A percentile compares a stretch with the other conserved stretches of the same genome.
phyloP scores from a whole-genome alignment of 2,329 filamentous ascomycete genomes.

The Zarea fungicola region DNA sequence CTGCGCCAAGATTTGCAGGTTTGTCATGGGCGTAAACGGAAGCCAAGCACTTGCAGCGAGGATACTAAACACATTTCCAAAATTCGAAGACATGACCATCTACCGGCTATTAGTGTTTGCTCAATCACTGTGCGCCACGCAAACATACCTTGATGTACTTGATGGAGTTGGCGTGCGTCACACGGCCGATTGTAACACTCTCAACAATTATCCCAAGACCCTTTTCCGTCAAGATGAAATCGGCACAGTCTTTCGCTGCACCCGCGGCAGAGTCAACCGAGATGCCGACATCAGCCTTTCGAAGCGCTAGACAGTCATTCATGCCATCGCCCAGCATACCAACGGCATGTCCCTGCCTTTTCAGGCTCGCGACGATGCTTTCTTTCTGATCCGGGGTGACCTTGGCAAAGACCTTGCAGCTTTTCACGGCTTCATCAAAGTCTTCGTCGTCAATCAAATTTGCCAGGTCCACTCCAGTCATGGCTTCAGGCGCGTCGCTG shows the following conservation, averaged over 20 bases:
- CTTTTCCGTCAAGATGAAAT: conserved; percentile 26
- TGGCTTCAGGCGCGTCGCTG: conserved; percentile 19
- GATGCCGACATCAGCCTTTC: conserved; percentile 24
- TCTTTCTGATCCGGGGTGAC: conserved; percentile 24
- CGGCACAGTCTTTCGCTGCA: conserved; percentile 25
- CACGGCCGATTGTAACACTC: conserved; percentile 21
- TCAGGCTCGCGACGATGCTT: conserved; percentile 20
- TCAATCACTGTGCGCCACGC: neutral
- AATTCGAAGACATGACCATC: conserved; percentile 28
- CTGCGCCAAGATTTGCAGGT: conserved; percentile 23
- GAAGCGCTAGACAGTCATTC: conserved; percentile 26
- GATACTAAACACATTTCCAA: conserved; percentile 27
- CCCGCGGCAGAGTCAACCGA: conserved; percentile 26
- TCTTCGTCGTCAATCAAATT: conserved; percentile 16
- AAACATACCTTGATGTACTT: conserved; percentile 23
- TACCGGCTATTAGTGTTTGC: neutral
- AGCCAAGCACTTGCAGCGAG: conserved; percentile 25
- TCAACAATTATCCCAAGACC: conserved; percentile 23
- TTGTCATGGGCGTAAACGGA: conserved; percentile 24
- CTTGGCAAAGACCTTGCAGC: conserved; percentile 25
- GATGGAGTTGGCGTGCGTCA: conserved; percentile 25
- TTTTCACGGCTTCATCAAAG: conserved; percentile 20
- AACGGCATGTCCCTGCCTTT: conserved; percentile 21
- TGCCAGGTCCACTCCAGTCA: conserved; percentile 22
- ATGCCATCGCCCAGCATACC: conserved; percentile 27